phyloP scores from a whole-genome alignment of 768 basidiomycete genomes.

The Neoboletus subvelutipes region DNA sequence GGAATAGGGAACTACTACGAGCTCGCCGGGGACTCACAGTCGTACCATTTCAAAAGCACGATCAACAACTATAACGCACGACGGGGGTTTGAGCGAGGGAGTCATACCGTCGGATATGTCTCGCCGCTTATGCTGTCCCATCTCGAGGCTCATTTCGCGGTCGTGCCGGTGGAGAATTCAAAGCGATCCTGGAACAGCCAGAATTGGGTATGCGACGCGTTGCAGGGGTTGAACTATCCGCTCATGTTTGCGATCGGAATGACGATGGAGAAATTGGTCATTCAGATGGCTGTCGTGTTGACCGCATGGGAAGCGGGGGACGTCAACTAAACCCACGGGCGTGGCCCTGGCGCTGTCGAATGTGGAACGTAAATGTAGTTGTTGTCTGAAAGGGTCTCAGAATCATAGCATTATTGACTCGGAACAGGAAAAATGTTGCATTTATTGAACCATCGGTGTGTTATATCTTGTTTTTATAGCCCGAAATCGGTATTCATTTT shows the following conservation, averaged over 20 bases:
- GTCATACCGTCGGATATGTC: conserved; percentile 11
- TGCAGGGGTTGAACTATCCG: conserved; percentile 4
- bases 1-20: conserved; percentile 12
- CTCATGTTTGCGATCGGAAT: neutral
- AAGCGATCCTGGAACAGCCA: neutral
- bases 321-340: neutral
- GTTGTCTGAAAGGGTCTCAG: neutral
- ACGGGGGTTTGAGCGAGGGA: conserved; percentile 6
- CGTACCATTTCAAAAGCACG: neutral
- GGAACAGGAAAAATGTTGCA: neutral
- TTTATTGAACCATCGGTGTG: neutral
- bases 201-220: conserved; percentile 7
- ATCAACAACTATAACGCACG: neutral
- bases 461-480: neutral
- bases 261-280: neutral
- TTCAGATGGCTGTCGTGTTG: conserved; percentile 11
- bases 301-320: conserved; percentile 1
- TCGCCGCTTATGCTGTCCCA: neutral
- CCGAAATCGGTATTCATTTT: neutral
- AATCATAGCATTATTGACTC: too few species aligned
- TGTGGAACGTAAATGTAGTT: neutral
- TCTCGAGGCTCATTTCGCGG: conserved; percentile 8
- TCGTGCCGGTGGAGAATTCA: neutral
- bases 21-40: neutral
- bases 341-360: neutral